Base-by-base conservation (phyloP, 176 grass and related monocot genomes). In the Phyllostachys edulis region DNA sequence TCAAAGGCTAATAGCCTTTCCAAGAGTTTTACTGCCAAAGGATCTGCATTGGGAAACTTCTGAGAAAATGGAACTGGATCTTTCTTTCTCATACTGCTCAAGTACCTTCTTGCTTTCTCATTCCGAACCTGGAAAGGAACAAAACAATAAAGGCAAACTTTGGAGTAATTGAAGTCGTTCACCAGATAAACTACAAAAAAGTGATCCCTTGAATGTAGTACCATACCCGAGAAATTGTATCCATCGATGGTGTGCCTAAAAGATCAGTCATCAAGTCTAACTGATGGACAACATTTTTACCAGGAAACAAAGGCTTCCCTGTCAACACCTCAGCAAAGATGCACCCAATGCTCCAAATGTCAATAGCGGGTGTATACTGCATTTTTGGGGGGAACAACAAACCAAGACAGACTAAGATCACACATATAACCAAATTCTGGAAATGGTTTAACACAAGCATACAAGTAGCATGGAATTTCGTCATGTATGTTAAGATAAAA, bases 221-320 rank as follows among this genome's bases (percentile, higher is more conserved):
- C 62, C 76, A 63, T 98, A 98, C 96, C 96, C 93, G 91, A 69
- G 96, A 96, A 86, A 98, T 95, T 75, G 93, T 96, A 71, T 96
- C 93, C 68, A 87, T 70, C 2, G 89, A 90, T 62, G 96, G 96
- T 51, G 96, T 98, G 42, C 96, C 96, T 29, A 98, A 86, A 75
- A 98, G 90, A 92, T 98, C 96, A 68, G 96, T 98, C 87, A 98
- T 98, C 75, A 98, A 93, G 68, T 98, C 96, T 85, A 98, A 90
- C 72, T 98, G 96, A 78, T 98, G 96, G 46, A 98, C 96, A 63
- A 94, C 96, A 94, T 98, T 98, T 94, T 96, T 98, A 78, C 96
- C 96, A 85, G 96, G 96, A 86, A 98, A 98, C 84, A 98, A 85
- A 66, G 96, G 96, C 83, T 98, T 98, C 26, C 96, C 96, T 17